Percentiles rank a stretch among this genome's conserved stretches.
Conservation (phyloP, 2,329 filamentous ascomycete species). For the Cercospora brassicicola region DNA sequence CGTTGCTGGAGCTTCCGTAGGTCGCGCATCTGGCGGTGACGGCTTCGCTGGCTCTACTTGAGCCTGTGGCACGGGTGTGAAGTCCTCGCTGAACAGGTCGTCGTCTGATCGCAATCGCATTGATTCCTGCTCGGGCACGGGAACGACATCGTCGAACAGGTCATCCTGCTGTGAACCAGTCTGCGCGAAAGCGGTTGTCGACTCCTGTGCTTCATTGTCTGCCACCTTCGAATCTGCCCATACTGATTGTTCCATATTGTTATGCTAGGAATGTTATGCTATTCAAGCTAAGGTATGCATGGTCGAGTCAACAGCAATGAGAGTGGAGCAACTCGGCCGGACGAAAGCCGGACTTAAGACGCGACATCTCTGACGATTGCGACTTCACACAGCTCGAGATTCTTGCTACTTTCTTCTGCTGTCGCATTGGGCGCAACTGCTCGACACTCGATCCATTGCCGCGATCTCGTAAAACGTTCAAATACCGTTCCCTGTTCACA, state of each 20-base stretch:
- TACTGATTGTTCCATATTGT: constrained; percentile 9
- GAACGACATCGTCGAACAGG: constrained; percentile 39
- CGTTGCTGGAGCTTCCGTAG: constrained; percentile 7
- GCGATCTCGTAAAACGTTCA: neutral
- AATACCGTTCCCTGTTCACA: neutral
- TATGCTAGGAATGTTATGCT: neutral
- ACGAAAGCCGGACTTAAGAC: neutral
- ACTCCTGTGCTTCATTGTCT: neutral
- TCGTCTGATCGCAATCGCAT: constrained; percentile 54
- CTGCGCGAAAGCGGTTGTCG: constrained; percentile 33
- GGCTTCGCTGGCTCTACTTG: constrained; percentile 33
- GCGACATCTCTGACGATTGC: neutral
- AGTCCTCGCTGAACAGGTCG: constrained; percentile 54
- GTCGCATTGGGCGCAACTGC: neutral
- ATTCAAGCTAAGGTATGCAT: neutral
- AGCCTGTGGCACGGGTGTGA: constrained; percentile 49
- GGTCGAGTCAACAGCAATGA: neutral
- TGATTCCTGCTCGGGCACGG: constrained; percentile 44
- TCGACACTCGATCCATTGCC: neutral
- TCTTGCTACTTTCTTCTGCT: neutral
- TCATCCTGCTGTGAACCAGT: constrained; percentile 39
- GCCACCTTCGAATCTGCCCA: neutral
- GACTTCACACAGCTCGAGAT: neutral
- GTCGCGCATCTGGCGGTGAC: constrained; percentile 17
- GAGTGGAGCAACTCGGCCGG: neutral